These are phyloP conservation scores for Ophiocordyceps camponoti-leonardi DNA, from an alignment of 2,329 filamentous ascomycete species.

Conservation along the genomic window DNA sequence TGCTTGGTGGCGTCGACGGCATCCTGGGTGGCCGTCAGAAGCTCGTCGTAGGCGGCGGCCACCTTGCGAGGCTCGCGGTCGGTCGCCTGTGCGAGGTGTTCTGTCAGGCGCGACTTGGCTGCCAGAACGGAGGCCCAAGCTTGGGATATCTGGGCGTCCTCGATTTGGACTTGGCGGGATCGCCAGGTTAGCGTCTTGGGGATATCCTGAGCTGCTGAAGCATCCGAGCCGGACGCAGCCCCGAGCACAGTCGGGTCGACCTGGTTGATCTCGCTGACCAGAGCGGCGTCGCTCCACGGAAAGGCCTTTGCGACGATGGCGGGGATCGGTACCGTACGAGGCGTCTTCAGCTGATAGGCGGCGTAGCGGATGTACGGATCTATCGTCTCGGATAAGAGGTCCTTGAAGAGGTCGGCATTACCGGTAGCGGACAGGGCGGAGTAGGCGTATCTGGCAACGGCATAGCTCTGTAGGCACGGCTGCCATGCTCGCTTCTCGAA, in stretches of 20 bases:
- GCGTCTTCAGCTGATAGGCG: slow-evolving; percentile 78
- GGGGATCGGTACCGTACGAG: slow-evolving; percentile 66
- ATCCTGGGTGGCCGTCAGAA: slow-evolving; percentile 82
- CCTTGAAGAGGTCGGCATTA: slow-evolving; percentile 62
- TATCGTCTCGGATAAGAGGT: slow-evolving; percentile 68
- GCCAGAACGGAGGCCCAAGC: slow-evolving; percentile 54
- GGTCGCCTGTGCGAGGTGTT: slow-evolving; percentile 25
- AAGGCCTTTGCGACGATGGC: slow-evolving; percentile 69
- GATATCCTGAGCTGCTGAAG: slow-evolving; percentile 32
- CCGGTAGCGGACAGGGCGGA: slow-evolving; percentile 46
- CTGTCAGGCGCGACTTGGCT: slow-evolving; percentile 30
- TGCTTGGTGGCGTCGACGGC: slow-evolving; percentile 85
- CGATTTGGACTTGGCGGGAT: slow-evolving; percentile 67
- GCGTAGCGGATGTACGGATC: slow-evolving; percentile 91
- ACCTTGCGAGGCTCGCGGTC: slow-evolving; percentile 42
- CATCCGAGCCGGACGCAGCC: slow-evolving; percentile 29
- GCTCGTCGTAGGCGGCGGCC: slow-evolving; percentile 77
- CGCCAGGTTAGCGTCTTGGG: slow-evolving; percentile 76
- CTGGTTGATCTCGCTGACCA: slow-evolving; percentile 52
- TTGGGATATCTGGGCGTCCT: slow-evolving; percentile 81
- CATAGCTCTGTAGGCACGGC: slow-evolving; percentile 56
- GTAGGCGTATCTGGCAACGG: slow-evolving; percentile 69
- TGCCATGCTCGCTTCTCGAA: slow-evolving; percentile 88
- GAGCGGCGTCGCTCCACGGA: slow-evolving; percentile 39
- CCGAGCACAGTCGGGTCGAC: slow-evolving; percentile 49